Conservation (phyloP, 2,329 filamentous ascomycete species). For the Nigrospora oryzae region DNA sequence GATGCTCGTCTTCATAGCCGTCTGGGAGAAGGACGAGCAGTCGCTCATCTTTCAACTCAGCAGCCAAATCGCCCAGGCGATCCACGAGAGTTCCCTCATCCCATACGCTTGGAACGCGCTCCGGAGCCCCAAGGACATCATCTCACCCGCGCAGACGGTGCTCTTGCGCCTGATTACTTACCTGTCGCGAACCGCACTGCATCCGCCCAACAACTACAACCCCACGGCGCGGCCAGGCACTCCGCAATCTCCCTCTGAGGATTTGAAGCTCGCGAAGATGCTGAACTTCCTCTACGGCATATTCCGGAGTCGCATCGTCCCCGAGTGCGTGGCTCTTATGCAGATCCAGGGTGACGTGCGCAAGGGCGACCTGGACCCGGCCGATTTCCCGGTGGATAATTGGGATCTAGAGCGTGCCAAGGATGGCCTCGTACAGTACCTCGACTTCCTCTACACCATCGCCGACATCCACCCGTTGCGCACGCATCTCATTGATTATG, state of each 20-base stretch:
- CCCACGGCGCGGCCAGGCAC: slow-evolving; percentile 12
- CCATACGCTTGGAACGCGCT: slow-evolving; percentile 90
- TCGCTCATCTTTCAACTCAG: slow-evolving; percentile 96
- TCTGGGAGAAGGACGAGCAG: slow-evolving; percentile 91
- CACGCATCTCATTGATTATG: slow-evolving; percentile 81
- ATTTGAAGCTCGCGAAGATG: slow-evolving; percentile 48
- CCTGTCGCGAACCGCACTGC: slow-evolving; percentile 62
- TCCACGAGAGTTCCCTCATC: slow-evolving; percentile 80
- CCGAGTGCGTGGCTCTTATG: slow-evolving; percentile 90
- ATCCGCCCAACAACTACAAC: slow-evolving; percentile 27
- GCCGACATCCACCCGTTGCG: slow-evolving; percentile 81
- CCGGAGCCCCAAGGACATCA: slow-evolving; percentile 88
- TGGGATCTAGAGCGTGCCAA: slow-evolving; percentile 99
- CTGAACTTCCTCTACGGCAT: slow-evolving; percentile 89
- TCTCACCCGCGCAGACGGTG: slow-evolving; percentile 89
- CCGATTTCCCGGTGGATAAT: slow-evolving; percentile 86
- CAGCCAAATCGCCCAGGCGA: slow-evolving; percentile 88
- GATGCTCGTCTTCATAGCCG: slow-evolving; percentile 89
- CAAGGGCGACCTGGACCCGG: slow-evolving; percentile 62
- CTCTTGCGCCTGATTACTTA: slow-evolving; percentile 85
- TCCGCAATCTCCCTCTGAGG: slow-evolving; percentile 33
- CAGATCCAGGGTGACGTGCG: slow-evolving; percentile 88
- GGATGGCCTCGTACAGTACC: slow-evolving; percentile 86
- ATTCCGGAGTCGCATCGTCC: slow-evolving; percentile 86
- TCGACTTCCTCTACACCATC: slow-evolving; percentile 86